A percentile compares a stretch with the other conserved stretches of the same genome.
These are phyloP conservation scores for Vitis cinerea DNA, from an alignment of 164 flowering plant genomes.

Conservation along the genomic window DNA sequence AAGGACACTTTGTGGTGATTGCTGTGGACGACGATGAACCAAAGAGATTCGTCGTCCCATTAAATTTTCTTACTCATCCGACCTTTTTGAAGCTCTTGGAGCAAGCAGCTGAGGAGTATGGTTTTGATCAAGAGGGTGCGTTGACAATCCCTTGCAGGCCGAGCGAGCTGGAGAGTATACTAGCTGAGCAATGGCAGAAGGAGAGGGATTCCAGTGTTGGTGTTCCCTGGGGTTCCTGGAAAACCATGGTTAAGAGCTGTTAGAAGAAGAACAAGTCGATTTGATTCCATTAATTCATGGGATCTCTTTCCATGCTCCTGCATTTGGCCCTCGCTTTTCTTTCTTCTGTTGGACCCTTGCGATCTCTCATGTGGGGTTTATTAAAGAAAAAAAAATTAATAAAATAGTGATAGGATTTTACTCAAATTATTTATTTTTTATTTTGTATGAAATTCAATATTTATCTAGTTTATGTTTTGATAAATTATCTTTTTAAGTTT, in stretches of 20 bases:
- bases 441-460: no score
- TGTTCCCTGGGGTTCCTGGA: neutral
- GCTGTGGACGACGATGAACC: constrained; percentile 32
- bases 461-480: no score
- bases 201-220: neutral
- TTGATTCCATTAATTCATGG: no score
- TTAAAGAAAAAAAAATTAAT: no score
- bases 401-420: no score
- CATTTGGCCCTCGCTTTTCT: neutral
- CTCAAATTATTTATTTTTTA: no score
- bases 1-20: constrained; percentile 61
- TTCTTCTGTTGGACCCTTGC: no score
- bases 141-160: constrained; percentile 50
- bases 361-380: no score
- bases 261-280: neutral
- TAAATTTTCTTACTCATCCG: constrained; percentile 38
- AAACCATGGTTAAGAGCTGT: constrained; percentile 7
- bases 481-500: no score
- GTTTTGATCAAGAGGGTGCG: constrained; percentile 47
- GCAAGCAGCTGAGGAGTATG: constrained; percentile 53
- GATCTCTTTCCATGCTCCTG: no score
- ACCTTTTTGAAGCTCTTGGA: constrained; percentile 43
- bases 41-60: constrained; percentile 42
- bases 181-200: constrained; percentile 23
- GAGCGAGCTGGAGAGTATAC: constrained; percentile 38